Conservation (phyloP, 306 rosid genomes). For the Argentina anserina region DNA sequence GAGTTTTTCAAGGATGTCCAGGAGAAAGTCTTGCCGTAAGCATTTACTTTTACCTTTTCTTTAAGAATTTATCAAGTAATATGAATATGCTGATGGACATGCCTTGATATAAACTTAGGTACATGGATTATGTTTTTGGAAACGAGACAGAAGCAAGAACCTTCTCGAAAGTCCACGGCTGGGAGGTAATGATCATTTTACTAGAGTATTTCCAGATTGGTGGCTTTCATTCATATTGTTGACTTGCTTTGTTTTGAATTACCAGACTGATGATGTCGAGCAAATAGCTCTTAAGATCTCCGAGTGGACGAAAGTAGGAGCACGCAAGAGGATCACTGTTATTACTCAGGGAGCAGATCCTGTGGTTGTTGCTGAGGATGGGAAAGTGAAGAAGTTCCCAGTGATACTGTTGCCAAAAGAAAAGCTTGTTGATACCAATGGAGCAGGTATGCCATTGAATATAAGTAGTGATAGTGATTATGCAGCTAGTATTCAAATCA, state of each 20-base stretch:
- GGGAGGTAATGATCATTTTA: constrained; percentile 61
- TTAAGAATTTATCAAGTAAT: neutral
- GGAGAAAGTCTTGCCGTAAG: constrained; percentile 74
- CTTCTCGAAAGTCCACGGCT: constrained; percentile 75
- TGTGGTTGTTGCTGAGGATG: constrained; percentile 91
- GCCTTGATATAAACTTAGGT: constrained; percentile 38
- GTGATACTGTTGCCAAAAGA: constrained; percentile 73
- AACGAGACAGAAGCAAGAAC: constrained; percentile 93
- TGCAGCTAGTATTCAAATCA: neutral
- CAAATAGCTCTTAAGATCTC: constrained; percentile 84
- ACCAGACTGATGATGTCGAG: constrained; percentile 78
- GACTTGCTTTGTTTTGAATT: neutral
- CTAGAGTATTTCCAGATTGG: neutral
- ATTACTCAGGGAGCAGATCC: constrained; percentile 96
- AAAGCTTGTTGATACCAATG: constrained; percentile 88
- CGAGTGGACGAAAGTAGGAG: constrained; percentile 73
- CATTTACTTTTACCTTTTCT: neutral
- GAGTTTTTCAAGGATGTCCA: constrained; percentile 85
- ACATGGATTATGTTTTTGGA: constrained; percentile 79
- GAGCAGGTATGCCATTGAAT: constrained; percentile 60
- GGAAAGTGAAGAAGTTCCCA: constrained; percentile 65
- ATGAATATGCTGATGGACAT: neutral
- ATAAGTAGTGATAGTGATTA: neutral
- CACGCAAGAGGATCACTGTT: constrained; percentile 81
- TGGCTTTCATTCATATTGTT: constrained; percentile 1